Conservation (phyloP, 768 basidiomycete species). For the Sistotremastrum niveocremeum region DNA sequence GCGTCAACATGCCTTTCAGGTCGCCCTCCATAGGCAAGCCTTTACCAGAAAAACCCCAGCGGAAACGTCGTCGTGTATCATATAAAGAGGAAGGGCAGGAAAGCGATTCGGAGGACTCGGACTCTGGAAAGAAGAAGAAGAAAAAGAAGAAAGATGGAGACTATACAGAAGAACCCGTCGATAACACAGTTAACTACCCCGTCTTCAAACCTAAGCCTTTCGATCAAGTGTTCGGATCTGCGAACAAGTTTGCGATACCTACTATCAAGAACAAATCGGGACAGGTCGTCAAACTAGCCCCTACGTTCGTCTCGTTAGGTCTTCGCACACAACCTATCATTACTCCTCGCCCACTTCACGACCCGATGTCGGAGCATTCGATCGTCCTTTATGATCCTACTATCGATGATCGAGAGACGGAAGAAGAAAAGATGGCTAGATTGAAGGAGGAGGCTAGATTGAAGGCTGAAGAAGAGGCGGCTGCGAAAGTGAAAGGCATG, state of each 20-base stretch:
- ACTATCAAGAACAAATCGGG: slow-evolving; percentile 64
- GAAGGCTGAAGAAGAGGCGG: slow-evolving; percentile 47
- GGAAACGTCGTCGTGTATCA: slow-evolving; percentile 80
- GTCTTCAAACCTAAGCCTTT: slow-evolving; percentile 75
- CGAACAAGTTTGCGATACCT: slow-evolving; percentile 71
- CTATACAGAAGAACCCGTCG: slow-evolving; percentile 48
- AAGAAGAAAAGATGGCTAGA: slow-evolving; percentile 66
- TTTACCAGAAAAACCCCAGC: slow-evolving; percentile 42
- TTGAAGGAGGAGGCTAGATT: slow-evolving; percentile 61
- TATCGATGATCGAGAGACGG: slow-evolving; percentile 81
- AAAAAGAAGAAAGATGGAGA: slow-evolving; percentile 50
- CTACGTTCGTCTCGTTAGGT: slow-evolving; percentile 69
- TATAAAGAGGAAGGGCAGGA: slow-evolving; percentile 57
- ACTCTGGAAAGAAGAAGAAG: slow-evolving; percentile 53
- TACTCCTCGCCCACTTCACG: slow-evolving; percentile 84
- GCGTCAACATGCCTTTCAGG: slow-evolving; percentile 74
- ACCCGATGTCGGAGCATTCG: slow-evolving; percentile 96
- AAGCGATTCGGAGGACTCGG: slow-evolving; percentile 41
- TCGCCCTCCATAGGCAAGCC: slow-evolving; percentile 38
- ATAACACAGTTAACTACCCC: slow-evolving; percentile 47
- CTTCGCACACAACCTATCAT: slow-evolving; percentile 68
- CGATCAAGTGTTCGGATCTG: slow-evolving; percentile 28
- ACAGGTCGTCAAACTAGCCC: slow-evolving; percentile 35
- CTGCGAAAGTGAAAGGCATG: slow-evolving; percentile 57
- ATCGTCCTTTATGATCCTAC: slow-evolving; percentile 97